phyloP scores from a whole-genome alignment of 2,329 filamentous ascomycete species.

The Aspergillus ruber region DNA sequence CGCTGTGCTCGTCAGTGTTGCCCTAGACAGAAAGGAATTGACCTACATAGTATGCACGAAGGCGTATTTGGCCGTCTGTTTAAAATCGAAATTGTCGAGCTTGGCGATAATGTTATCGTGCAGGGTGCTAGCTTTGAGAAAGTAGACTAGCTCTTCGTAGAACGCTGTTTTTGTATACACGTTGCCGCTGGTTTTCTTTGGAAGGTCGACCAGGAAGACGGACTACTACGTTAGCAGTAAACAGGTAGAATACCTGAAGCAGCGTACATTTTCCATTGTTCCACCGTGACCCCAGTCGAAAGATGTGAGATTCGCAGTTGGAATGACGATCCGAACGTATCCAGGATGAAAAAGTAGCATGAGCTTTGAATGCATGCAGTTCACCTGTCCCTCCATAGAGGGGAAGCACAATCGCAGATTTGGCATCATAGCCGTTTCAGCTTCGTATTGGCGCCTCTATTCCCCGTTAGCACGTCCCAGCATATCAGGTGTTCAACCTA shows the following conservation, averaged over 20 bases:
- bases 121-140: conserved; percentile 61
- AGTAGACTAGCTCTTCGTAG: conserved; percentile 62
- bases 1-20: conserved; percentile 35
- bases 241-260: background rate
- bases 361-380: conserved; percentile 89
- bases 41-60: conserved; percentile 82
- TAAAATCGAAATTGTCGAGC: conserved; percentile 74
- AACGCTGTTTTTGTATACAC: conserved; percentile 48
- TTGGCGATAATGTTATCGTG: conserved; percentile 60
- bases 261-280: conserved; percentile 71
- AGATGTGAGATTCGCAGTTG: conserved; percentile 76
- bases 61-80: conserved; percentile 60
- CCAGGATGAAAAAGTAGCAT: conserved; percentile 74
- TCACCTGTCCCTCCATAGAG: conserved; percentile 62
- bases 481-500: conserved; percentile 18
- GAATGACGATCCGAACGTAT: conserved; percentile 73
- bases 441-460: conserved; percentile 33
- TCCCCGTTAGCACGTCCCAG: background rate
- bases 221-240: conserved; percentile 43
- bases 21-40: conserved; percentile 4
- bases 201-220: conserved; percentile 88
- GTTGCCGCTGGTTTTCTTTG: conserved; percentile 36
- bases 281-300: conserved; percentile 84
- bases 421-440: conserved; percentile 37
- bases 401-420: conserved; percentile 71